Evolutionary conservation across 83 land plant species (phyloP), one percentile per base, ranked within the genome.

Genomic region (Picea mariana): DNA sequence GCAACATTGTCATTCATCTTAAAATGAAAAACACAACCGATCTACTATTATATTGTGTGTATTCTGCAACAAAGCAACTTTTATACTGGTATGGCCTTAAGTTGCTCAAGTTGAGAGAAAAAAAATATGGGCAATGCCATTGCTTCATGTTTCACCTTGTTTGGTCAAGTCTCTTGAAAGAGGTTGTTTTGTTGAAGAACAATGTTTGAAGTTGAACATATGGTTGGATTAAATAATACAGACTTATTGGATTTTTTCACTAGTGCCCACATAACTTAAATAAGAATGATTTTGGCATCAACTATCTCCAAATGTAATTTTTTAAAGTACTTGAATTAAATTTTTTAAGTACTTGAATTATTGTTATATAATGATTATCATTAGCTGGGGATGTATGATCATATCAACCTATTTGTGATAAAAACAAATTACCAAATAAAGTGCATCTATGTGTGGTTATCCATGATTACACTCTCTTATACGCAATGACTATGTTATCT

Each of bases 81-180:
- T 4, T 75, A 3, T 44, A 44, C 49, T 75, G 77, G 59, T 55
- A 75, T 44, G 77, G 77, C 75, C 49, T 75, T 75, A 75, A 47
- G 59, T 27, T 75, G 59, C 77, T 75, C 26, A 42, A 75, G 77
- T 75, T 75, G 59, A 75, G 77, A 47, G 77, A 11, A 75, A 58
- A 75, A 59, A 9, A 21, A 21, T 75, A 55, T 75, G 77, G 77
- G 27, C 9, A 47, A 47, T 75, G 2, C 21, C 47, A 26, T 26
- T 75, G 77, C 59, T 47, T 75, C 47, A 75, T 75, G 59, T 75
- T 75, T 47, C 58, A 47, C 77, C 47, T 75, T 75, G 49, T 75
- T 75, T 75, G 77, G 77, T 75, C 13, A 75, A 75, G 77, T 75
- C 49, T 75, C 77, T 75, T 75, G 49, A 23, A 75, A 59, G 77